Conservation (phyloP, 2,329 filamentous ascomycete species). For the Fusarium pseudoanthophilum region DNA sequence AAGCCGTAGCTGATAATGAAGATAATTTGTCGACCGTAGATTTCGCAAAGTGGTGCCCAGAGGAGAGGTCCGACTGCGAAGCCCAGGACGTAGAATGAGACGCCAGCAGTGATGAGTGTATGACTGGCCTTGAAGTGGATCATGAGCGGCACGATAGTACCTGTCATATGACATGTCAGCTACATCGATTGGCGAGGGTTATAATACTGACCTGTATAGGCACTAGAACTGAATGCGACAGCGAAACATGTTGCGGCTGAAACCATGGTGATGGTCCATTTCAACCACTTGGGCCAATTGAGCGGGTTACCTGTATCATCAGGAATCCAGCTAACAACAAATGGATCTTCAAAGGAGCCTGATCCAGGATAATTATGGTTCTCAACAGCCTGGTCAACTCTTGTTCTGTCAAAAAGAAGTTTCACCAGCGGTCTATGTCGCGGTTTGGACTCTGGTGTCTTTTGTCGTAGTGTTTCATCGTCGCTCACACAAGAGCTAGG, state of each 20-base stretch:
- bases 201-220: conserved; percentile 65
- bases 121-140: conserved; percentile 61
- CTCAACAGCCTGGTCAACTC: conserved; percentile 66
- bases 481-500: conserved; percentile 13
- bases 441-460: not conserved
- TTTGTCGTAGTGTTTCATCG: conserved; percentile 33
- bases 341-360: conserved; percentile 75
- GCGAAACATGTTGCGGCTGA: conserved; percentile 74
- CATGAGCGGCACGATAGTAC: conserved; percentile 61
- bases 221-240: conserved; percentile 76
- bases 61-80: conserved; percentile 71
- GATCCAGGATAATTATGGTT: conserved; percentile 66
- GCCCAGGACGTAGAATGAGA: conserved; percentile 72
- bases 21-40: conserved; percentile 70
- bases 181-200: rapidly evolving
- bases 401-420: conserved; percentile 66
- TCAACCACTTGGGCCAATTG: conserved; percentile 63
- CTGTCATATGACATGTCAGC: not conserved
- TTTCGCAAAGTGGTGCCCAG: conserved; percentile 74
- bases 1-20: conserved; percentile 67
- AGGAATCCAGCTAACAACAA: conserved; percentile 73
- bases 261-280: conserved; percentile 73
- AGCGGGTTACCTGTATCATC: conserved; percentile 75
- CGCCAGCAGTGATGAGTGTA: conserved; percentile 68
- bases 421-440: conserved; percentile 39